Conservation (phyloP, 2,329 filamentous ascomycete species). For the Coniochaeta hoffmannii region DNA sequence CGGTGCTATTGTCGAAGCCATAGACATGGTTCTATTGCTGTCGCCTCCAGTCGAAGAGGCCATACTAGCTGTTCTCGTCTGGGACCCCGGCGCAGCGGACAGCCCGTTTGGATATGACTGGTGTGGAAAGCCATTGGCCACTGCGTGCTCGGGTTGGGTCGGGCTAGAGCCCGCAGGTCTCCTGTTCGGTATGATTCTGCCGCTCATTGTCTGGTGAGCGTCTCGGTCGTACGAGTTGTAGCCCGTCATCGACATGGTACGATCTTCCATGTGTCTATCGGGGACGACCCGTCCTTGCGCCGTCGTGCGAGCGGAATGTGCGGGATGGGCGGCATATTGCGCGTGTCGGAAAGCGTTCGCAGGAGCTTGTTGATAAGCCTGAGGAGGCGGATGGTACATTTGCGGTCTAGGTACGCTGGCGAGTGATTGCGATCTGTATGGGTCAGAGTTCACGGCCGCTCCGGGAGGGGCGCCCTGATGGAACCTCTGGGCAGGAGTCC, state of each 20-base stretch:
- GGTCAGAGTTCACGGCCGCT: conserved; percentile 74
- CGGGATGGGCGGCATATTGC: conserved; percentile 51
- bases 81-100: conserved; percentile 40
- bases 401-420: conserved; percentile 67
- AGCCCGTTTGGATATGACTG: conserved; percentile 28
- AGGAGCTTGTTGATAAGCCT: conserved; percentile 55
- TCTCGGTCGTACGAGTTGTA: conserved; percentile 63
- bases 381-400: conserved; percentile 59
- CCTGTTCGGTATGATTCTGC: conserved; percentile 79
- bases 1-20: conserved; percentile 74
- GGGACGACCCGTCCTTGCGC: conserved; percentile 88
- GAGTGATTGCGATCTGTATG: conserved; percentile 89
- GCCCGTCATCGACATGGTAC: conserved; percentile 92
- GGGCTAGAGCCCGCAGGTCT: conserved; percentile 31
- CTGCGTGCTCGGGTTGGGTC: conserved; percentile 13
- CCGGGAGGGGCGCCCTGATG: conserved; percentile 54
- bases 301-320: conserved; percentile 63
- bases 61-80: conserved; percentile 56
- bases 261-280: conserved; percentile 74
- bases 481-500: conserved; percentile 47
- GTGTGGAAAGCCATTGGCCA: conserved; percentile 16
- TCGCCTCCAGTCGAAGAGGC: conserved; percentile 45
- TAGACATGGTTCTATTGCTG: conserved; percentile 70
- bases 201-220: conserved; percentile 87
- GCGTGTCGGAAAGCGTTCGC: conserved; percentile 73